Evolutionary conservation across 345 rosid genomes (phyloP).

Genomic region (Lepidium didymum): DNA sequence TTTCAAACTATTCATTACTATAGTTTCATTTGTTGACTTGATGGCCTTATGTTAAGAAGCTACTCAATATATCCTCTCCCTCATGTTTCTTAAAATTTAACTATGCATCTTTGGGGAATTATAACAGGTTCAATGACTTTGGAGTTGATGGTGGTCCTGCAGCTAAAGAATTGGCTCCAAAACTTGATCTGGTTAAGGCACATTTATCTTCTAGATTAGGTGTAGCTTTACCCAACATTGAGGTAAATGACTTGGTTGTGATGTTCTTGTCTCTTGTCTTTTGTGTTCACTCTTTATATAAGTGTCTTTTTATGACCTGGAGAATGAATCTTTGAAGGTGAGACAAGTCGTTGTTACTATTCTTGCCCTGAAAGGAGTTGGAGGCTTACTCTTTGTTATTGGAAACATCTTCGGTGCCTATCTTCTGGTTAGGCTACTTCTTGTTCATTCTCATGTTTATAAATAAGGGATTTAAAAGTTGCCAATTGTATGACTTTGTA

Average conservation of each 20-base stretch:
- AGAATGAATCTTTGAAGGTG: conserved; percentile 35
- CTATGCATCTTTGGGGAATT: not conserved
- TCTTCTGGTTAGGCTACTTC: conserved; percentile 53
- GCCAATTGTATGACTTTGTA: not conserved
- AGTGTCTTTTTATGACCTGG: not conserved
- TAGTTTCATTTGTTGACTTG: not conserved
- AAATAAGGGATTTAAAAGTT: not conserved
- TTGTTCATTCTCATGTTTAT: not conserved
- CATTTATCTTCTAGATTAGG: conserved; percentile 54
- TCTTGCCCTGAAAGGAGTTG: conserved; percentile 54
- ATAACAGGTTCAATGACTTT: conserved; percentile 48
- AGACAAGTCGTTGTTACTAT: conserved; percentile 37
- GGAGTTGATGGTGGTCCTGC: conserved; percentile 86
- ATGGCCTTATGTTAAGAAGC: not conserved
- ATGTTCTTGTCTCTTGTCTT: not conserved
- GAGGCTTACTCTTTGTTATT: conserved; percentile 73
- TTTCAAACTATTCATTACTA: not conserved
- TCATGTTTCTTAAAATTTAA: not conserved
- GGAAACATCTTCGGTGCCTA: conserved; percentile 69
- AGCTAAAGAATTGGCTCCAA: conserved; percentile 65
- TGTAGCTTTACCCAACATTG: conserved; percentile 46
- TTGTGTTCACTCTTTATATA: not conserved
- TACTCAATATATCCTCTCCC: not conserved
- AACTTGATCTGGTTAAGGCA: conserved; percentile 43
- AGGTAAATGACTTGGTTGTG: conserved; percentile 35